A percentile compares a stretch with the other conserved stretches of the same genome.
Evolutionary conservation across 2,329 filamentous ascomycete genomes (phyloP).

Genomic region (Penicillium sp.): DNA sequence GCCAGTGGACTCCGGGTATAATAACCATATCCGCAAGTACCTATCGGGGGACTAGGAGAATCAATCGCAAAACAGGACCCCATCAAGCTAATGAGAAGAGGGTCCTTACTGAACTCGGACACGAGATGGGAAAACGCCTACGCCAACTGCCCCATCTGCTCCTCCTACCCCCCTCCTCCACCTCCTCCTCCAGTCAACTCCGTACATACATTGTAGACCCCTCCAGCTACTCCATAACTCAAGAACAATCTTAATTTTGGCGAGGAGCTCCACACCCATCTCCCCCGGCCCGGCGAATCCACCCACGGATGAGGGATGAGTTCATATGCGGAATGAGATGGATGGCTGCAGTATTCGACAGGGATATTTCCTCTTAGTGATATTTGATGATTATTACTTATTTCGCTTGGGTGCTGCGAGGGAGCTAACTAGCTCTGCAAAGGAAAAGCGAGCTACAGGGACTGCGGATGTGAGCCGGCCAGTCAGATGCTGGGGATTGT

Average conservation of each 20-base stretch:
- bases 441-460: not conserved
- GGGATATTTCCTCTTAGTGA: too few relatives aligned
- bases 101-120: not conserved
- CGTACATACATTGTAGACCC: too few relatives aligned
- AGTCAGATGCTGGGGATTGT: not conserved
- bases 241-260: constrained; percentile 2
- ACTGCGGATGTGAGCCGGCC: not conserved
- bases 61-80: too few relatives aligned
- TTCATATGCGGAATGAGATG: not conserved
- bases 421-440: not conserved
- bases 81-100: too few relatives aligned
- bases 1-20: not conserved
- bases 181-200: too few relatives aligned
- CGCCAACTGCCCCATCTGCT: not conserved
- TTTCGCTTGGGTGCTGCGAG: too few relatives aligned
- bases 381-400: too few relatives aligned
- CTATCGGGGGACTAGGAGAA: not conserved
- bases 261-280: not conserved
- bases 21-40: not conserved
- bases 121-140: not conserved
- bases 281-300: not conserved
- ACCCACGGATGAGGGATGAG: too few relatives aligned
- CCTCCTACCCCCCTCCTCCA: too few relatives aligned
- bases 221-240: too few relatives aligned
- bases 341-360: not conserved